phyloP scores from a whole-genome alignment of 2,329 filamentous ascomycete genomes.

The Phialophora tarda region DNA sequence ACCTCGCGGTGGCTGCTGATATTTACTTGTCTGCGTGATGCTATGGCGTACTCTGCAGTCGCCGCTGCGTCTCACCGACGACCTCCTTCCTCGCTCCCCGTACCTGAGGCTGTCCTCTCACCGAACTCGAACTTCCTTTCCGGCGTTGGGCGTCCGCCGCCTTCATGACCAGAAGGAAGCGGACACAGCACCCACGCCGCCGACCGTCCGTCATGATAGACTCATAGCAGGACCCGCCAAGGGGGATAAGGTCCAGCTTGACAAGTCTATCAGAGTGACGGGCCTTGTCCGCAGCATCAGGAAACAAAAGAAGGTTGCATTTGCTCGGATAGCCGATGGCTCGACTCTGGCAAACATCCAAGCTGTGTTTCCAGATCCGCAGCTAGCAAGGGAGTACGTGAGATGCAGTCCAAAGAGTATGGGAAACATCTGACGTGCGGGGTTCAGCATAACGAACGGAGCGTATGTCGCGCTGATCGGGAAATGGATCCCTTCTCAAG shows the following conservation, averaged over 20 bases:
- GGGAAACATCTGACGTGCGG: constrained; percentile 36
- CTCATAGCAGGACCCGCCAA: constrained; percentile 16
- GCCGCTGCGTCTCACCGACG: constrained; percentile 26
- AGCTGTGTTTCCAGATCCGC: constrained; percentile 71
- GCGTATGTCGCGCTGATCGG: constrained; percentile 79
- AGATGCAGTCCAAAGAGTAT: constrained; percentile 38
- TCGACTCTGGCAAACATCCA: constrained; percentile 80
- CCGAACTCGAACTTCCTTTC: neutral
- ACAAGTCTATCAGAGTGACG: constrained; percentile 26
- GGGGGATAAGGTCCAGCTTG: constrained; percentile 1
- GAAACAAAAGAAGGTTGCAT: constrained; percentile 81
- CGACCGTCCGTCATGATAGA: constrained; percentile 21
- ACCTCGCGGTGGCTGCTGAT: neutral
- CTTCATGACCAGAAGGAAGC: constrained; percentile 15
- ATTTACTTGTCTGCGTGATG: constrained; percentile 26
- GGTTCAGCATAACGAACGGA: constrained; percentile 75
- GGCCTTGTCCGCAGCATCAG: constrained; percentile 57
- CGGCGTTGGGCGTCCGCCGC: neutral
- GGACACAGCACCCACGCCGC: neutral
- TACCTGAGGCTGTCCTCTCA: neutral
- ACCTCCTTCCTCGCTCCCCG: constrained; percentile 3
- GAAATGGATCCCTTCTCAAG: constrained; percentile 71
- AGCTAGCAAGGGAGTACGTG: constrained; percentile 73
- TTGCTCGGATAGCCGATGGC: constrained; percentile 86
- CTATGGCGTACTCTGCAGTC: constrained; percentile 29